phyloP scores from a whole-genome alignment of 257 asterid species.

The Primulina tabacum region DNA sequence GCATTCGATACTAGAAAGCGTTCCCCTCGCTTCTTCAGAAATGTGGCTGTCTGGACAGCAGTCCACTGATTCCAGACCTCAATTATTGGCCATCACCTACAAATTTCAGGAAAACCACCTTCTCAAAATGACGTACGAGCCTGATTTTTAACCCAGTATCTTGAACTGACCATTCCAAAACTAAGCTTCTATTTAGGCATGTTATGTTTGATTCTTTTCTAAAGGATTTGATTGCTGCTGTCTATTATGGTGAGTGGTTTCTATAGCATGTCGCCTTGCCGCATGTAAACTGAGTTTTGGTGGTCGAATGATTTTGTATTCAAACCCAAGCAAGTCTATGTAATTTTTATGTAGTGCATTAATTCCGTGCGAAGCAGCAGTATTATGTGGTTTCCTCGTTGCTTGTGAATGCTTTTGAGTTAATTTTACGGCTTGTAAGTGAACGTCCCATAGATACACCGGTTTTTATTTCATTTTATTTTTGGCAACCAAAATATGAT shows the following conservation, averaged over 20 bases:
- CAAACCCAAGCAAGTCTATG: no score
- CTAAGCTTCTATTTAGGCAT: neutral
- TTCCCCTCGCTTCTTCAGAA: slow-evolving; percentile 48
- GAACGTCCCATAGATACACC: no score
- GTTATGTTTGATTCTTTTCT: neutral
- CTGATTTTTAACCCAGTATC: slow-evolving; percentile 40
- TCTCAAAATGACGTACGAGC: slow-evolving; percentile 44
- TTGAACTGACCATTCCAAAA: slow-evolving; percentile 30
- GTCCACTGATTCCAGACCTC: slow-evolving; percentile 29
- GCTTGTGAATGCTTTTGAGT: no score
- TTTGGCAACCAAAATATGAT: no score
- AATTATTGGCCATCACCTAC: slow-evolving; percentile 29
- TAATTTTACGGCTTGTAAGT: no score
- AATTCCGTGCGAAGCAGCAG: no score
- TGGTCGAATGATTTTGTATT: neutral
- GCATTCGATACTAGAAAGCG: slow-evolving; percentile 46
- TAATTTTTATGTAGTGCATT: no score
- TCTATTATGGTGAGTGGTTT: neutral
- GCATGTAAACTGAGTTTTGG: neutral
- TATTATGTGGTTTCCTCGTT: no score
- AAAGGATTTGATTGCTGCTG: neutral
- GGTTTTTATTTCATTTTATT: no score
- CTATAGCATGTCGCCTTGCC: neutral
- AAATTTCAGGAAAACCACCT: slow-evolving; percentile 43
- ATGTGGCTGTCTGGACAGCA: slow-evolving; percentile 50